Base-by-base conservation (phyloP, 768 basidiomycete species). In the Rhizopogon rudus region DNA sequence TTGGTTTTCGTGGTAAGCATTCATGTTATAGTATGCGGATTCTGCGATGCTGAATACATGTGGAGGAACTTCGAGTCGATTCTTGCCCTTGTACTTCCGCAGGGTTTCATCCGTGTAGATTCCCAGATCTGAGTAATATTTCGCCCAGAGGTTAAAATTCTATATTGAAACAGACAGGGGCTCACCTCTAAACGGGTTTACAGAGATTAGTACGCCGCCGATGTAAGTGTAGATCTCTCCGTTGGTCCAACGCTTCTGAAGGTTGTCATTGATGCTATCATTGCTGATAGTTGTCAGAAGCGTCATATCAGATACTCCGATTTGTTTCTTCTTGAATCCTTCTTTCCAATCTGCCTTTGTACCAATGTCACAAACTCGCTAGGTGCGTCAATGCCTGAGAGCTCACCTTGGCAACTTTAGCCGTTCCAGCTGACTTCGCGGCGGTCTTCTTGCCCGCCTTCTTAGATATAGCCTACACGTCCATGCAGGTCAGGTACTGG, bases 191-290 rank as follows among this genome's bases (percentile, higher is more conserved):
- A 98, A 98, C 5, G 97, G 97, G 73, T 98, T 99, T 61, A 99
- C 97, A n/a, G 97, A 99, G 64, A 99, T 96, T 61, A 99, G 72
- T 28, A 99, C 97, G 62, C 88, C 78, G n/a, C 97, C 97, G 73
- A 99, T 98, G 71, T 98, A 99, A 7, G 97, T 98, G 71, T 99
- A 99, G 63, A 99, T 99, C 74, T 99, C 97, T 53, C 77, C 89
- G 63, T 87, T 94, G 56, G 83, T 87, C 88, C 92, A 98, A 60
- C 97, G 84, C 73, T 96, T 94, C 81, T 97, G 87, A 58, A 99
- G 80, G 70, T 99, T 99, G 51, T 97, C 93, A 70, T 99, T 98
- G 81, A 99, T 86, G 61, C 86, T 87, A 65, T 98, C 96, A 71
- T 99, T 97, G 70, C 91, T 93, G 78, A 98, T 98, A 49, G 92